Percentiles rank a stretch among this genome's conserved stretches.
Conservation (phyloP, 2,329 filamentous ascomycete genomes). For the Fusarium verticillioides region DNA sequence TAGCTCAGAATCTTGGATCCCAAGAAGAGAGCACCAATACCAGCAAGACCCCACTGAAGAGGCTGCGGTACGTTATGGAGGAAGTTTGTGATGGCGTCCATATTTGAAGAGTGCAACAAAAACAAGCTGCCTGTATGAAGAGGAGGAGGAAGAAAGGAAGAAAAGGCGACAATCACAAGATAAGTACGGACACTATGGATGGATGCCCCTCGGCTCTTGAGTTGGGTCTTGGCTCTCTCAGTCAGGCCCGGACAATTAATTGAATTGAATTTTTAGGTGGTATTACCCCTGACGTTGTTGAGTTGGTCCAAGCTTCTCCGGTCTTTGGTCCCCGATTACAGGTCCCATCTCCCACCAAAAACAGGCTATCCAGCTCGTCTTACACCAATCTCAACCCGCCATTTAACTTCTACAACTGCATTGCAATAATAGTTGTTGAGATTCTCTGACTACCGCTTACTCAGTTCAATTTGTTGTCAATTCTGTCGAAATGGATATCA, state of each 20-base stretch:
- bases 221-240: conserved; percentile 12
- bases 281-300: conserved; percentile 44
- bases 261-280: conserved; percentile 16
- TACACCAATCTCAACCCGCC: conserved; percentile 2
- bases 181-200: background rate
- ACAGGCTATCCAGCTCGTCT: conserved; percentile 9
- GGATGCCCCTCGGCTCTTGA: conserved; percentile 38
- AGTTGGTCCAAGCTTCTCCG: conserved; percentile 45
- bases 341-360: conserved; percentile 33
- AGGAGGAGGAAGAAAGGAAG: background rate
- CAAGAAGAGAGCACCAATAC: conserved; percentile 69
- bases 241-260: conserved; percentile 17
- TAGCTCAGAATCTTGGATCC: conserved; percentile 67
- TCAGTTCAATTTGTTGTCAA: background rate
- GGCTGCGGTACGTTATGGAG: conserved; percentile 55
- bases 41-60: conserved; percentile 59
- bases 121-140: background rate
- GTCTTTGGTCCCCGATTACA: conserved; percentile 19
- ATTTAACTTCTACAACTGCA: background rate
- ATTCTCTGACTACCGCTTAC: background rate
- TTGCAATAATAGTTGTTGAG: conserved; percentile 20
- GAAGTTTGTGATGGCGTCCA: conserved; percentile 45
- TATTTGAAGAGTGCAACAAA: conserved; percentile 18
- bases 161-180: conserved; percentile 12
- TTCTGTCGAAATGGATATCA: conserved; percentile 54